These are phyloP conservation scores for Plectranthus barbatus DNA, from an alignment of 257 asterid species.

Conservation along the genomic window DNA sequence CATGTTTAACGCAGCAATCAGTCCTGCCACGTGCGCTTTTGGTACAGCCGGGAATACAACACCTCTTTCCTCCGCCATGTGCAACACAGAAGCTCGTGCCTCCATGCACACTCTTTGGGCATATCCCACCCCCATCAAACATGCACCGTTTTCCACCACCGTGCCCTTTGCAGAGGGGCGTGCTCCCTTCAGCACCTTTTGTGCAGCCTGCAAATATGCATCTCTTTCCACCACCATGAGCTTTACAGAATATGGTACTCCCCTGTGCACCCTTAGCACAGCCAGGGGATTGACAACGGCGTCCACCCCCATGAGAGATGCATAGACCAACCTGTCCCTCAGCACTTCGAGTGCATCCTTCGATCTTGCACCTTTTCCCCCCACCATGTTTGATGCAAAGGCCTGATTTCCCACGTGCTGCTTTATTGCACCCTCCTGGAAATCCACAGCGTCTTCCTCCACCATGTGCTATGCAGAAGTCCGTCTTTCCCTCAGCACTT, in stretches of 20 bases:
- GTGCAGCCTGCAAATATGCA: conserved; percentile 82
- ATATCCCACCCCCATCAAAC: conserved; percentile 85
- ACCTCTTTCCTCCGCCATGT: conserved; percentile 93
- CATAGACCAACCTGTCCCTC: conserved; percentile 83
- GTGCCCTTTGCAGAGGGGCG: conserved; percentile 88
- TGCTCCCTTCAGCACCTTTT: conserved; percentile 89
- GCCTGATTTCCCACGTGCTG: conserved; percentile 89
- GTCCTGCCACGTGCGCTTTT: conserved; percentile 94
- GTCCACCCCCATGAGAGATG: conserved; percentile 92
- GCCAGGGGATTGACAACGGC: conserved; percentile 54
- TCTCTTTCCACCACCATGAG: conserved; percentile 83
- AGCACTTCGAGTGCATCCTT: conserved; percentile 80
- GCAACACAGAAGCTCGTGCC: conserved; percentile 88
- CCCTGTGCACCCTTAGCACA: conserved; percentile 86
- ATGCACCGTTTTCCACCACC: conserved; percentile 95
- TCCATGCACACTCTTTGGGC: no score
- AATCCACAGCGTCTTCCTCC: conserved; percentile 73
- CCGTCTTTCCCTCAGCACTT: conserved; percentile 86
- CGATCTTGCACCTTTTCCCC: conserved; percentile 81
- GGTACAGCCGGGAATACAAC: conserved; percentile 63
- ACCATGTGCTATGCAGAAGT: conserved; percentile 77
- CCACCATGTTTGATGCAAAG: conserved; percentile 93
- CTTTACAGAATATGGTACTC: conserved; percentile 57
- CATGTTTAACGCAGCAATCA: conserved; percentile 78
- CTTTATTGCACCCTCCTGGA: conserved; percentile 60